phyloP scores from a whole-genome alignment of 2,329 filamentous ascomycete species.

The Xylariaceae sp. region DNA sequence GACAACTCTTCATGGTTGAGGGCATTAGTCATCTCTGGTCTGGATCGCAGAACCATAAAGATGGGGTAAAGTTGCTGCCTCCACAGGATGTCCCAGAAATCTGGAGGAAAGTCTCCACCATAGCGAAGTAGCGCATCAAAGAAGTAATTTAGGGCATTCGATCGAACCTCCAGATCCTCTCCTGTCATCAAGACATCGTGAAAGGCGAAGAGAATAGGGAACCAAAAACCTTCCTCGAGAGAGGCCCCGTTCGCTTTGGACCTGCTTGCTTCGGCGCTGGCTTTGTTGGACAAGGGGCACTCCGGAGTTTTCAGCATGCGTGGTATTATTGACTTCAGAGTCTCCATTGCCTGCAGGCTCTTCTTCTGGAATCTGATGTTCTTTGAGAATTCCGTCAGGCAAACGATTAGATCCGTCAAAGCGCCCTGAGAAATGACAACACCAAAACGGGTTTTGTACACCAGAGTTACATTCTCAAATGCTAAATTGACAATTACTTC shows the following conservation, averaged over 20 bases:
- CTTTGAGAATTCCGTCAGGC: slow-evolving; percentile 96
- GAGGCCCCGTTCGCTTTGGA: slow-evolving; percentile 71
- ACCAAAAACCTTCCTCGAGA: slow-evolving; percentile 97
- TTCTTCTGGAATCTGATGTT: slow-evolving; percentile 99
- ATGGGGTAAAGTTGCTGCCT: slow-evolving; percentile 95
- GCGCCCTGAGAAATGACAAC: slow-evolving; percentile 95
- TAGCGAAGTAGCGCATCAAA: slow-evolving; percentile 91
- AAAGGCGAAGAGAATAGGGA: slow-evolving; percentile 95
- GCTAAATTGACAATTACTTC: slow-evolving; percentile 95
- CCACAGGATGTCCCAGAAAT: slow-evolving; percentile 99
- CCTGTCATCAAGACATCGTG: slow-evolving; percentile 99
- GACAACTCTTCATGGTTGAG: slow-evolving; percentile 95
- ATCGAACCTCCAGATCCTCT: slow-evolving; percentile 94
- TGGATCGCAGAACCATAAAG: slow-evolving; percentile 95
- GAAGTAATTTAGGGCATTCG: slow-evolving; percentile 86
- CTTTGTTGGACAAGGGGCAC: slow-evolving; percentile 69
- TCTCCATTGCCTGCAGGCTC: slow-evolving; percentile 91
- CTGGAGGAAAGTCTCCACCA: slow-evolving; percentile 82
- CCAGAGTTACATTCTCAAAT: slow-evolving; percentile 92
- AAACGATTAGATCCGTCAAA: slow-evolving; percentile 94
- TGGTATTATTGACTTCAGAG: slow-evolving; percentile 86
- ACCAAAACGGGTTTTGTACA: slow-evolving; percentile 93
- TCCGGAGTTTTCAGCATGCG: slow-evolving; percentile 95
- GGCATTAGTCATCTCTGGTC: slow-evolving; percentile 93
- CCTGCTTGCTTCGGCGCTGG: slow-evolving; percentile 36